Evolutionary conservation across 768 basidiomycete genomes (phyloP), one percentile per base, ranked within the genome.

Genomic region (Tylopilus balloui): DNA sequence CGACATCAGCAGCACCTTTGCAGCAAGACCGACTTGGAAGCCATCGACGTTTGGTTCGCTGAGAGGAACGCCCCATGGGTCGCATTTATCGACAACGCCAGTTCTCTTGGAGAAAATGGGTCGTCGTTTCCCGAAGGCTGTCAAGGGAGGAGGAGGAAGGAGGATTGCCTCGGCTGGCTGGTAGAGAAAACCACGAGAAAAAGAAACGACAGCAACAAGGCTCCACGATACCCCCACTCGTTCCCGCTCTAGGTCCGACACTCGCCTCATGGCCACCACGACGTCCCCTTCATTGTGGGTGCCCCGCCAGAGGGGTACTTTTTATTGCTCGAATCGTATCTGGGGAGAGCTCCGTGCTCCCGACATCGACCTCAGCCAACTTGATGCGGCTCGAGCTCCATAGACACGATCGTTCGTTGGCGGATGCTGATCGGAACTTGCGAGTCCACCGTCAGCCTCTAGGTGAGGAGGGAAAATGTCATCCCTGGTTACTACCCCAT

Each of bases 341-440:
- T n/a, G n/a, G n/a, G n/a, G n/a, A n/a, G n/a, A n/a, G n/a, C n/a
- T n/a, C n/a, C n/a, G n/a, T n/a, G n/a, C n/a, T n/a, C n/a, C n/a
- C n/a, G n/a, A n/a, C n/a, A n/a, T 39, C 32, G 35, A 19, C 45
- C 42, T 38, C 29, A 21, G 21, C 14, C 39, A n/a, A n/a, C 19
- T 24, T 52, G 36, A 50, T 47, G 14, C n/a, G n/a, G n/a, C n/a
- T n/a, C n/a, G n/a, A n/a, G 42, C 45, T 48, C 41, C 42, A 31
- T 28, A 46, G 19, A 23, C 23, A 49, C 21, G 25, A 37, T 31
- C 50, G 28, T 35, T 48, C 34, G n/a, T 36, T 51, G 53, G 61
- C 52, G 62, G 61, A 62, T 64, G 50, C 53, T 37, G 52, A 54
- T 64, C 61, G 48, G 61, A 62, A 62, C 37, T 28, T 47, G 28